phyloP scores from a whole-genome alignment of 78 protist species.

The Dictyostelium firmibasis region DNA sequence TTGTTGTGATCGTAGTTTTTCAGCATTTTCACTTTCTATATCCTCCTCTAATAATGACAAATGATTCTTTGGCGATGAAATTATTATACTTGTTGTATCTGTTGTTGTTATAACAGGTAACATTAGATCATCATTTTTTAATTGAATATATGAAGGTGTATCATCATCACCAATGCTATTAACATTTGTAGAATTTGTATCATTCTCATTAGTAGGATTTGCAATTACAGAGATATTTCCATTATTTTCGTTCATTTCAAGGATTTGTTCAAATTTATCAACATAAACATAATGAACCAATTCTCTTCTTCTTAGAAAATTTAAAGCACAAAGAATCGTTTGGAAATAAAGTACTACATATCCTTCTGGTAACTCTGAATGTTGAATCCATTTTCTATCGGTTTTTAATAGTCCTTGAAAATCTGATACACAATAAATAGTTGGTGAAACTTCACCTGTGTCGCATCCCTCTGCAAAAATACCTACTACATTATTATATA shows the following conservation, averaged over 20 bases:
- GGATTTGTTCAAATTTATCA: conserved; percentile 17
- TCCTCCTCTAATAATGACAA: not conserved
- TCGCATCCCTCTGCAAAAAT: not conserved
- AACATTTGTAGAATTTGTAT: not conserved
- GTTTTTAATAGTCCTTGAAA: conserved; percentile 29
- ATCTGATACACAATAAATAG: conserved; percentile 24
- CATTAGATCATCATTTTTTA: too few relatives aligned
- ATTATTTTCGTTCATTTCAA: conserved; percentile 8
- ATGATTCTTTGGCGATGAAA: not conserved
- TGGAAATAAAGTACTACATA: not conserved
- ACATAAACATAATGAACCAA: conserved; percentile 42
- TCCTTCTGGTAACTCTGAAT: not conserved
- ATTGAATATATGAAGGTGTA: not conserved
- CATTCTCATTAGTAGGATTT: not conserved
- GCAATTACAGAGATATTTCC: not conserved
- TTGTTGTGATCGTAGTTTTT: too few relatives aligned
- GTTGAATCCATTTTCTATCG: conserved; percentile 57
- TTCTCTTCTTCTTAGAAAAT: conserved; percentile 56
- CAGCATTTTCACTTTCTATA: not conserved
- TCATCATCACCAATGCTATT: not conserved
- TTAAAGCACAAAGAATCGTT: not conserved
- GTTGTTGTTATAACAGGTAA: not conserved
- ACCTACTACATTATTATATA: not conserved
- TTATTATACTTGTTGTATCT: not conserved
- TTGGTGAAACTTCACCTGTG: conserved; percentile 10